Conservation (phyloP, 2,329 filamentous ascomycete genomes). For the Cercospora zeae-maydis region DNA sequence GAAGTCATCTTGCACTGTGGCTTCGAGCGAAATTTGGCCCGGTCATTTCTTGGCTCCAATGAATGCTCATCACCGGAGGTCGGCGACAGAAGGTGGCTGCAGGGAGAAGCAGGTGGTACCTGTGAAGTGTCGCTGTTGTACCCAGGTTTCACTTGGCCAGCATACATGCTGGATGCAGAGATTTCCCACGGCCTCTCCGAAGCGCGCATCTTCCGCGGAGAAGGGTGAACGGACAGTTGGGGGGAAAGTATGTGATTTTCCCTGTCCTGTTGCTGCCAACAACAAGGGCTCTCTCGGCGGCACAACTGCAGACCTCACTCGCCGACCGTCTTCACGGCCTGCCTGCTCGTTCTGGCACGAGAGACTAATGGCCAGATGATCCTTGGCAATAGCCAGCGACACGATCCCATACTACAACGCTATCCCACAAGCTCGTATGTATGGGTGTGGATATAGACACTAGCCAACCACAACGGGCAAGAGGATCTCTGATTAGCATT, state of each 20-base stretch:
- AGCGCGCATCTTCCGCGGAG: neutral
- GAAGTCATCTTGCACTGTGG: neutral
- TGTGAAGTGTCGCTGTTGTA: neutral
- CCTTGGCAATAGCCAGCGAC: neutral
- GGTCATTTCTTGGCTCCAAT: neutral
- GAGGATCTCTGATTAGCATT: neutral
- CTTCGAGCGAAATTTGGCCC: conserved; percentile 5
- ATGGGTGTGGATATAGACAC: neutral
- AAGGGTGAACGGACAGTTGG: neutral
- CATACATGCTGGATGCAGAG: neutral
- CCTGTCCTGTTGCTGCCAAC: neutral
- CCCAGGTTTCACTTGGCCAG: neutral
- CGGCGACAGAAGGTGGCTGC: neutral
- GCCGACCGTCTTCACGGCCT: neutral
- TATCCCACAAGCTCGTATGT: neutral
- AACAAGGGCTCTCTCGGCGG: too few relatives aligned
- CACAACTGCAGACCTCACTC: neutral
- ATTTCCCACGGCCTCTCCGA: conserved; percentile 1
- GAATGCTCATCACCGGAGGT: neutral
- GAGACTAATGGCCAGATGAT: neutral
- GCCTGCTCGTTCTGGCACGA: neutral
- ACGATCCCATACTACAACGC: neutral
- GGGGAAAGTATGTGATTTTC: neutral
- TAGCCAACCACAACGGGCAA: neutral
- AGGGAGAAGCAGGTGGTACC: neutral